These are phyloP conservation scores for Leptosphaerulina australis DNA, from an alignment of 2,329 filamentous ascomycete genomes.

Conservation along the genomic window DNA sequence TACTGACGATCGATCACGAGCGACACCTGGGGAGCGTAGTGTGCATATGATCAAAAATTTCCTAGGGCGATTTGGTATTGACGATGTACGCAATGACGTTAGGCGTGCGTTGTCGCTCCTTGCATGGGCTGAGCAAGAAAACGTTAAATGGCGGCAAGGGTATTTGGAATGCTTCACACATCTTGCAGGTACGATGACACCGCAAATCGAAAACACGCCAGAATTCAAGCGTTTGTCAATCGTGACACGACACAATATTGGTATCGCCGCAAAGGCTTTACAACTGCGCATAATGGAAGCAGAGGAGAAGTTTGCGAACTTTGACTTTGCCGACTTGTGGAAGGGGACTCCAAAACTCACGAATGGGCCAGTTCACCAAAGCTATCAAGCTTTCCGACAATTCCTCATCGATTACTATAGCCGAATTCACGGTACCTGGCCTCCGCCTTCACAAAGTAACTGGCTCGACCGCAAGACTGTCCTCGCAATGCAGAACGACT, in stretches of 20 bases:
- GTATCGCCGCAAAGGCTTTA: conserved; percentile 65
- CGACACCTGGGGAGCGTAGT: conserved; percentile 52
- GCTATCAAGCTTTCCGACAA: conserved; percentile 64
- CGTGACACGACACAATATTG: conserved; percentile 67
- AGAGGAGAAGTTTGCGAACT: conserved; percentile 65
- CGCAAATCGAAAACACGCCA: conserved; percentile 54
- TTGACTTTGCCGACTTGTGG: conserved; percentile 69
- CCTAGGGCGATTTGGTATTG: conserved; percentile 63
- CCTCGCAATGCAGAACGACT: conserved; percentile 66
- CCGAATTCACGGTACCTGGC: conserved; percentile 65
- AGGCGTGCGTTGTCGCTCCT: conserved; percentile 66
- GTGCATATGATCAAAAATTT: conserved; percentile 67
- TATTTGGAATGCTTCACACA: conserved; percentile 73
- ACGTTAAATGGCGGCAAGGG: conserved; percentile 68
- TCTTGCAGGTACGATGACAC: conserved; percentile 64
- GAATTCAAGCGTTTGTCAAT: conserved; percentile 66
- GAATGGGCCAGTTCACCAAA: conserved; percentile 55
- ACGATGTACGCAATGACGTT: conserved; percentile 67
- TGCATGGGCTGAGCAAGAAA: conserved; percentile 68
- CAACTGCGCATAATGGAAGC: conserved; percentile 67
- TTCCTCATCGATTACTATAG: conserved; percentile 67
- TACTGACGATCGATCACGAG: conserved; percentile 28
- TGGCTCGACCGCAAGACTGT: conserved; percentile 68
- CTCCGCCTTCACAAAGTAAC: conserved; percentile 52
- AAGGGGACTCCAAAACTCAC: conserved; percentile 40